Conservation (phyloP, 805 yeast species). For the Ogataea sp. region DNA sequence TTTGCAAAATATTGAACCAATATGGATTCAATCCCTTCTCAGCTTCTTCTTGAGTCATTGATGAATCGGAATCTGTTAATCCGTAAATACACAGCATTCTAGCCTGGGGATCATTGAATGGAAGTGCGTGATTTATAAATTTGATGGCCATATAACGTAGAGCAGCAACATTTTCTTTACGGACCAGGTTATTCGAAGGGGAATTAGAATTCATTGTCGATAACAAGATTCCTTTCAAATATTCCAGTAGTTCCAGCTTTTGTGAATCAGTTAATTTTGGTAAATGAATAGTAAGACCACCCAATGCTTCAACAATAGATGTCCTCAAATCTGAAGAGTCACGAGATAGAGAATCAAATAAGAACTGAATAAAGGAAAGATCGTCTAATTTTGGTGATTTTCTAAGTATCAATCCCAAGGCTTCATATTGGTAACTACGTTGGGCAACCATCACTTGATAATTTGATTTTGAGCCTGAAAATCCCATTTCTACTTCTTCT, state of each 20-base stretch:
- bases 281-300: constrained; percentile 46
- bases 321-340: constrained; percentile 58
- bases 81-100: constrained; percentile 59
- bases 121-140: constrained; percentile 53
- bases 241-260: constrained; percentile 27
- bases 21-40: constrained; percentile 74
- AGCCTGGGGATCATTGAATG: constrained; percentile 61
- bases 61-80: constrained; percentile 43
- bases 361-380: constrained; percentile 48
- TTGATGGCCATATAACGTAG: constrained; percentile 60
- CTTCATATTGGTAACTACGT: constrained; percentile 66
- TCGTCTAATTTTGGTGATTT: constrained; percentile 37
- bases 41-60: constrained; percentile 78
- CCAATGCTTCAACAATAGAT: constrained; percentile 64
- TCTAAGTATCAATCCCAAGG: constrained; percentile 58
- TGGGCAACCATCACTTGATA: constrained; percentile 28
- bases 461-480: constrained; percentile 4
- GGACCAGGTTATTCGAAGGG: background rate
- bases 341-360: constrained; percentile 60
- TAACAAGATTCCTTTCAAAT: constrained; percentile 25
- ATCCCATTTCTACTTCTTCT: constrained; percentile 4
- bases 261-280: constrained; percentile 29
- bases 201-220: constrained; percentile 8
- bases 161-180: constrained; percentile 30
- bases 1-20: constrained; percentile 53